Conservation (phyloP, 192 early-diverging fungal species). For the Entomortierella parvispora region DNA sequence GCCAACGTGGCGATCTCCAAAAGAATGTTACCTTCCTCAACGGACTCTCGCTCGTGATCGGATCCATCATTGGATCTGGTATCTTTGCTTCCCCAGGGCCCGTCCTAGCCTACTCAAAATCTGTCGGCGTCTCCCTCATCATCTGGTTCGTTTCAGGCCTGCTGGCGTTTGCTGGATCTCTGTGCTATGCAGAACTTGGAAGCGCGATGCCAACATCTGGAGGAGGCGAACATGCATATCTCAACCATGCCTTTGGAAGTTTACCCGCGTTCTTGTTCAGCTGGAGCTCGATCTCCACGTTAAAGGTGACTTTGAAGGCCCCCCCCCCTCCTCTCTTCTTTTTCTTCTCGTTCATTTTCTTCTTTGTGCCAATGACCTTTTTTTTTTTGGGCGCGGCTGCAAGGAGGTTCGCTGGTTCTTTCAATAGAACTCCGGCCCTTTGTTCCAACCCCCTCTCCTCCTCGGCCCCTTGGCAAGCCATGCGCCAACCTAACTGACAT, state of each 20-base stretch:
- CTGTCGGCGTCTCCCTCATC: constrained; percentile 74
- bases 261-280: constrained; percentile 79
- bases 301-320: constrained; percentile 64
- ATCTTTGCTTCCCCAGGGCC: constrained; percentile 85
- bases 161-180: constrained; percentile 81
- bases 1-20: constrained; percentile 54
- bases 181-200: constrained; percentile 93
- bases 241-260: constrained; percentile 79
- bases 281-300: constrained; percentile 67
- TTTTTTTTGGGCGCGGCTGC: too few species aligned
- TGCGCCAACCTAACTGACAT: constrained; percentile 14
- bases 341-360: not conserved
- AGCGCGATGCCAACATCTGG: constrained; percentile 87
- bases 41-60: constrained; percentile 75
- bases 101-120: constrained; percentile 69
- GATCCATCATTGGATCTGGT: constrained; percentile 83
- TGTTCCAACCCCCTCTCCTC: too few species aligned
- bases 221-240: constrained; percentile 85
- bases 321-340: not conserved
- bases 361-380: not conserved
- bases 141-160: constrained; percentile 82
- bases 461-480: not conserved
- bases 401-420: too few species aligned
- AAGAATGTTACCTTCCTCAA: constrained; percentile 70
- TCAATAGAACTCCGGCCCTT: too few species aligned